phyloP scores from a whole-genome alignment of 2,329 filamentous ascomycete genomes.

The Colletotrichum caudatum region DNA sequence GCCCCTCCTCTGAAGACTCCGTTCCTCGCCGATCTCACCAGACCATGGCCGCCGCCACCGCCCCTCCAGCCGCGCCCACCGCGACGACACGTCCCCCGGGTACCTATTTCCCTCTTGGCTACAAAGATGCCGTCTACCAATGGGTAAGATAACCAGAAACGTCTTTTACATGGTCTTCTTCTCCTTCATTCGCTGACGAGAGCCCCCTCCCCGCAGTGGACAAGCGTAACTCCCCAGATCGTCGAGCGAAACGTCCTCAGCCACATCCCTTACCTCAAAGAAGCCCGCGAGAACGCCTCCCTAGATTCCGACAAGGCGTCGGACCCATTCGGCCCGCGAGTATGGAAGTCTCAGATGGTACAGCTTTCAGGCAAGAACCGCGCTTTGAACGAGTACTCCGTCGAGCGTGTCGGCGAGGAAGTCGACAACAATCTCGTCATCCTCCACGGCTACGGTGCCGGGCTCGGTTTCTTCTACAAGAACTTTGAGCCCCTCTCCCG shows the following conservation, averaged over 20 bases:
- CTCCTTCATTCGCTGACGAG: conserved; percentile 34
- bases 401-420: conserved; percentile 84
- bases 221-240: conserved; percentile 80
- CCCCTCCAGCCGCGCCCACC: conserved; percentile 32
- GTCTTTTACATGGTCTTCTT: background rate
- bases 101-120: conserved; percentile 83
- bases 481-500: conserved; percentile 93
- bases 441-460: conserved; percentile 96
- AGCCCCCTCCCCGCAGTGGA: conserved; percentile 73
- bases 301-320: conserved; percentile 56
- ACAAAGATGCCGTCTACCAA: conserved; percentile 91
- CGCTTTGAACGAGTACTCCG: conserved; percentile 90
- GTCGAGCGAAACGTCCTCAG: conserved; percentile 91
- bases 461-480: conserved; percentile 97
- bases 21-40: conserved; percentile 35
- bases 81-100: conserved; percentile 45
- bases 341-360: conserved; percentile 90
- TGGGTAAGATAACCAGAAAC: conserved; percentile 72
- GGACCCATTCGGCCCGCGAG: conserved; percentile 86
- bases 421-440: conserved; percentile 91
- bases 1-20: conserved; percentile 31
- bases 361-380: conserved; percentile 86
- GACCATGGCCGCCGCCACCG: conserved; percentile 41
- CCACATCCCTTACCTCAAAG: conserved; percentile 84
- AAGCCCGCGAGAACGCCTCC: conserved; percentile 74